phyloP scores from a whole-genome alignment of 2,329 filamentous ascomycete species.

The Juglanconis oblonga region DNA sequence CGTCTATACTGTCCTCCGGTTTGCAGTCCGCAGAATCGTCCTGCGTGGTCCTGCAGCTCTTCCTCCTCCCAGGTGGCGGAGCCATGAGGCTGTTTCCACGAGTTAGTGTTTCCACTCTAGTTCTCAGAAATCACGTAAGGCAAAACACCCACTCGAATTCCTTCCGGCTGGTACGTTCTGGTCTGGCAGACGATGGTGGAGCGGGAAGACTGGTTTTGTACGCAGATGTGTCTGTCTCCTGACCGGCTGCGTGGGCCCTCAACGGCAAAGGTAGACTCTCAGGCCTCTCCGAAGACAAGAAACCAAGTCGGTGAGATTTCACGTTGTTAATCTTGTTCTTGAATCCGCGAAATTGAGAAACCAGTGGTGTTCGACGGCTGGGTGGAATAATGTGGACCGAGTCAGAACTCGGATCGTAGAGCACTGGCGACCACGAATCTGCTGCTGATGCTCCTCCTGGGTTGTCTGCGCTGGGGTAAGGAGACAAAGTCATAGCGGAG shows the following conservation, averaged over 20 bases:
- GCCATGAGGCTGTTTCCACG: slow-evolving; percentile 10
- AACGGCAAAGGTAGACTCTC: slow-evolving; percentile 9
- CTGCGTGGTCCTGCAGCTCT: neutral
- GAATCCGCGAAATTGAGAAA: neutral
- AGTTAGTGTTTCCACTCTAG: neutral
- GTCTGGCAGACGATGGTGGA: neutral
- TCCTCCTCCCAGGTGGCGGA: slow-evolving; percentile 15
- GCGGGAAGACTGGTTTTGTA: neutral
- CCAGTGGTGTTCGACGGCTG: slow-evolving; percentile 1
- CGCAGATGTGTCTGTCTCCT: neutral
- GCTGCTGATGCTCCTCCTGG: slow-evolving; percentile 3
- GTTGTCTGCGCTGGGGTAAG: slow-evolving; percentile 3
- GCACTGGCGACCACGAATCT: slow-evolving; percentile 4
- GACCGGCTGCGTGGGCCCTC: neutral
- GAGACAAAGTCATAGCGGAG: slow-evolving; percentile 14
- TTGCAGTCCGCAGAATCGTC: slow-evolving; percentile 3
- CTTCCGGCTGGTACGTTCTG: neutral
- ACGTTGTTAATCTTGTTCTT: neutral
- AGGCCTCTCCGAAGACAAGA: slow-evolving; percentile 2
- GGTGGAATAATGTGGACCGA: slow-evolving; percentile 5
- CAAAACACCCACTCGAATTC: slow-evolving; percentile 10
- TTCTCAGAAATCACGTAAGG: neutral
- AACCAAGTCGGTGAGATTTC: neutral
- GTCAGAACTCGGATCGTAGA: slow-evolving; percentile 15
- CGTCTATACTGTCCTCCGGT: slow-evolving; percentile 7